Evolutionary conservation across 495 filamentous ascomycete species (phyloP).

Genomic region (Penicillium arizonense): DNA sequence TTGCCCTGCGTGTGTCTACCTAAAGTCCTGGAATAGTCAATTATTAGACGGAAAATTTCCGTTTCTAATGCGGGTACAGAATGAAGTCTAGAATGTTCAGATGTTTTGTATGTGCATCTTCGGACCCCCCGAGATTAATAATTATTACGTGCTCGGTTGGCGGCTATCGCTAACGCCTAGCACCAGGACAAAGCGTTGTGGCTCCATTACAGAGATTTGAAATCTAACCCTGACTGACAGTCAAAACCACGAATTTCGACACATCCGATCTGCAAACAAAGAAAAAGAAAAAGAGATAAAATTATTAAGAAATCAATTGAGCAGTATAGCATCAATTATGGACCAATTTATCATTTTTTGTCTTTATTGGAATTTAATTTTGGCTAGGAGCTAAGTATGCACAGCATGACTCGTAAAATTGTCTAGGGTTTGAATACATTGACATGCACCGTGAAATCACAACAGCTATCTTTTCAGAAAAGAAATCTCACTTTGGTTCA

Average conservation of each 20-base stretch:
- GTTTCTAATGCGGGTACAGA: conserved; percentile 1
- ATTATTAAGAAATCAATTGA: background rate
- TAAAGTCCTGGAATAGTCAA: background rate
- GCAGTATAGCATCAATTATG: background rate
- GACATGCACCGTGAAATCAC: conserved; percentile 1
- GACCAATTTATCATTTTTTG: background rate
- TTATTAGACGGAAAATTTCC: background rate
- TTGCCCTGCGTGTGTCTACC: too few species aligned
- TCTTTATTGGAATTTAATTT: background rate
- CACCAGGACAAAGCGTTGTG: conserved; percentile 9
- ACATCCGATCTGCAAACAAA: background rate
- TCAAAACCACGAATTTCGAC: background rate
- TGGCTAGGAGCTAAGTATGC: conserved; percentile 15
- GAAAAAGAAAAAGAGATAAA: background rate
- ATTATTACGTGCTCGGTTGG: conserved; percentile 15
- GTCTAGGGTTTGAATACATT: conserved; percentile 8
- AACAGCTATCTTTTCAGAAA: background rate
- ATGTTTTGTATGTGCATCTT: too few species aligned
- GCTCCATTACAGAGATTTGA: conserved; percentile 1
- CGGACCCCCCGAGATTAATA: background rate
- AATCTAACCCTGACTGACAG: conserved; percentile 3
- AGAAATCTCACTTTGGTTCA: too few species aligned
- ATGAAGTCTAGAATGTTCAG: background rate
- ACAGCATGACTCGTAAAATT: conserved; percentile 28
- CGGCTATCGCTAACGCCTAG: conserved; percentile 29